Evolutionary conservation across 805 yeast species (phyloP).

Genomic region (Hanseniaspora meyeri): DNA sequence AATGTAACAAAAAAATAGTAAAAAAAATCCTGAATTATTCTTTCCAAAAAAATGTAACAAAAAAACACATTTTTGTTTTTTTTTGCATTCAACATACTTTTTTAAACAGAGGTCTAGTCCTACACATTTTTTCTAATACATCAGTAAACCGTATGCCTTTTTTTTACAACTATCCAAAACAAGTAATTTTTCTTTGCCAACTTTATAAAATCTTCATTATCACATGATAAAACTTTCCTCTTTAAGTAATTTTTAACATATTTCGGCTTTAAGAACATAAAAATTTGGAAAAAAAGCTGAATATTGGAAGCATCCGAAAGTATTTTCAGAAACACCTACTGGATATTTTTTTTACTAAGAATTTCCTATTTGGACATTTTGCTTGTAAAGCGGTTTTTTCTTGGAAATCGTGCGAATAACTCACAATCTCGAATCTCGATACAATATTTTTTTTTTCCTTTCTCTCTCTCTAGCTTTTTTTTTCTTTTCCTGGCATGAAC

Average conservation of each 20-base stretch:
- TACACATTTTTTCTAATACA: no score
- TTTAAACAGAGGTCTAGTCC: neutral
- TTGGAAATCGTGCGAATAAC: neutral
- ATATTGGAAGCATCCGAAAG: no score
- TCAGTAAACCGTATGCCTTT: no score
- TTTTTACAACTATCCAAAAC: neutral
- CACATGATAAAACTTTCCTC: neutral
- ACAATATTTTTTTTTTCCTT: neutral
- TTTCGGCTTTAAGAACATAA: neutral
- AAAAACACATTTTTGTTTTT: neutral
- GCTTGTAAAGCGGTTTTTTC: neutral
- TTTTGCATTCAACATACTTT: neutral
- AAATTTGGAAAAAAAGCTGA: no score
- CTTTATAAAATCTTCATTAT: neutral
- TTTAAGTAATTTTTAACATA: neutral
- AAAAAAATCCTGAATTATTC: neutral
- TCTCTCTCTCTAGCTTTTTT: neutral
- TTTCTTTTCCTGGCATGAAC: neutral
- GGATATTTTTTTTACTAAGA: neutral
- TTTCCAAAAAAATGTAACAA: neutral
- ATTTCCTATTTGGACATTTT: neutral
- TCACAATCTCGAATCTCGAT: neutral
- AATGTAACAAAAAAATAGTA: neutral
- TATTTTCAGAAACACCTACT: no score
- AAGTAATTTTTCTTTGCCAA: neutral